Base-by-base conservation (phyloP, 371 early-diverging fungal species). In the Mucor circinelloides region DNA sequence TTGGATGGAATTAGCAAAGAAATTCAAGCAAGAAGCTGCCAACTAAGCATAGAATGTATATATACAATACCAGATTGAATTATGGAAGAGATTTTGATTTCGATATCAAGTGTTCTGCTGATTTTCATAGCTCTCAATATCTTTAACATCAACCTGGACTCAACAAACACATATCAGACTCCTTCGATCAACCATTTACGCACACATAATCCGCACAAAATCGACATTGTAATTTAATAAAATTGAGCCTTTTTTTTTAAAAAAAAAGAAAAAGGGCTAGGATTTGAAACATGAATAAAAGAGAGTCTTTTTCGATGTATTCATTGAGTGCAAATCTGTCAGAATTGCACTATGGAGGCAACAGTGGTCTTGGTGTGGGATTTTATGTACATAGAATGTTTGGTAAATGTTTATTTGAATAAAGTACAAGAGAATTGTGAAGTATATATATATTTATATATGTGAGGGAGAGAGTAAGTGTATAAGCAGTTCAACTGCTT, bases 1-100 rank as follows among this genome's bases (percentile, higher is more conserved):
- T 12, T 86, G 85, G 80, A 78, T 85, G 80, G 74, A 83, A 54
- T 76, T 75, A 75, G 82, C 80, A 54, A 73, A 76, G n/a, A 77
- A 77, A 66, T 66, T 67, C 32, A 70, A 72, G 32, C 65, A 69
- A 42, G 69, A 72, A 50, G 32, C 63, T 36, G 31, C 54, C 60
- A 60, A 42, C n/a, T 60, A 60, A 60, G 23, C 7, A 60, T 55
- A 55, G 55, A 27, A 27, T 27, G 31, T 28, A 60, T 44, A 42
- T 60, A 42, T 28, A 60, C 15, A 28, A 61, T 61, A 61, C 61
- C 61, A 48, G 61, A 30, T 36, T 50, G 46, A 57, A 65, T 30
- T 34, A 8, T 32, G 19, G 30, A 21, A 42, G 19, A 57, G 31
- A 6, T 40, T 54, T 56, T 19, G 15, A 50, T 55, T 38, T 54